A percentile compares a stretch with the other conserved stretches of the same genome.
These are phyloP conservation scores for Neopestalotiopsis sp. DNA, from an alignment of 2,329 filamentous ascomycete genomes.

Conservation along the genomic window DNA sequence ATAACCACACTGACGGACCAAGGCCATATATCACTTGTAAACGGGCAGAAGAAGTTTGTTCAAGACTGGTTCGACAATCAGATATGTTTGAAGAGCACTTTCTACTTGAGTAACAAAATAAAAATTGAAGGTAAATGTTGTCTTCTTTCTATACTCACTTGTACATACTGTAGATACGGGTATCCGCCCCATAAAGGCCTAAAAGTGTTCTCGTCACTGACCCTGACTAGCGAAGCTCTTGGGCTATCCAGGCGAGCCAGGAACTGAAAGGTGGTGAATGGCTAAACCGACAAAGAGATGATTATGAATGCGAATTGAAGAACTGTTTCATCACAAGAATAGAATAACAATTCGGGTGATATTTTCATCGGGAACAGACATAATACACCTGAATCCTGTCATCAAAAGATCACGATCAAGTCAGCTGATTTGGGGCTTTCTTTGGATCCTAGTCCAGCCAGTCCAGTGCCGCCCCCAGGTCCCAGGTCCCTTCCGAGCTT, in stretches of 20 bases:
- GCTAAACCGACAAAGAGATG: not conserved
- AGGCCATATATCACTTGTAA: too few species aligned
- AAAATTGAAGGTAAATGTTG: too few species aligned
- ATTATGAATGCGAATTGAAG: not conserved
- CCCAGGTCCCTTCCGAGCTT: conserved; percentile 6
- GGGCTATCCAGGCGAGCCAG: not conserved
- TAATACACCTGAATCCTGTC: not conserved
- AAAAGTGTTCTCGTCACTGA: not conserved
- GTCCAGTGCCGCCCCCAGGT: not conserved
- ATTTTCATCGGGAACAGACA: not conserved
- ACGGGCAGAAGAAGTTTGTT: not conserved
- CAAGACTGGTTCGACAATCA: not conserved
- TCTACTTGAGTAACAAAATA: too few species aligned
- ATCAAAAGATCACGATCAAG: not conserved
- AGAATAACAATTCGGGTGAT: not conserved
- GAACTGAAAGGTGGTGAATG: not conserved
- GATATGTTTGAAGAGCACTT: too few species aligned
- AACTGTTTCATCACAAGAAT: not conserved
- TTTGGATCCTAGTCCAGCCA: not conserved
- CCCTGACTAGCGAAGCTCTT: not conserved
- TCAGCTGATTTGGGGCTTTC: not conserved
- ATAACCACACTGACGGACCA: too few species aligned
- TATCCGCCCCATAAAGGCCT: not conserved
- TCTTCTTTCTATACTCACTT: too few species aligned
- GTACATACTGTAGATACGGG: too few species aligned